Conservation (phyloP, 768 basidiomycete genomes). For the Mycena vulgaris region DNA sequence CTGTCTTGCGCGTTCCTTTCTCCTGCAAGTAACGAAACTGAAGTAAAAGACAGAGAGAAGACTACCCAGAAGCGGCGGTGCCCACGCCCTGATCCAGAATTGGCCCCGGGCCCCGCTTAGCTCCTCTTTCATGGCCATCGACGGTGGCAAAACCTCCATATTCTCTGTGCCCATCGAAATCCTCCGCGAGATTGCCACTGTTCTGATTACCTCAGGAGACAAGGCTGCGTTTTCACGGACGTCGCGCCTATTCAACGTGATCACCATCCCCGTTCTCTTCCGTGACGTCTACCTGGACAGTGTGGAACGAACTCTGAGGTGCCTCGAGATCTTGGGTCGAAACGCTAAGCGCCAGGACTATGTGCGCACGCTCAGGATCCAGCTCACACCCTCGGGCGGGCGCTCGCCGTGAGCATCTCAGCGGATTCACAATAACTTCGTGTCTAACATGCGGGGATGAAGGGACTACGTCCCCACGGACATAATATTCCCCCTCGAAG, state of each 20-base stretch:
- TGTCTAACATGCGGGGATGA: neutral
- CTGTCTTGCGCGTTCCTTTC: too few species aligned
- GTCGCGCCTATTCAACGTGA: conserved; percentile 1
- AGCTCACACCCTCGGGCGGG: neutral
- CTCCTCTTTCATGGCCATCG: conserved; percentile 10
- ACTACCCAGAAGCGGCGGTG: too few species aligned
- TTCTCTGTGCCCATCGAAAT: conserved; percentile 16
- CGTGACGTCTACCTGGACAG: neutral
- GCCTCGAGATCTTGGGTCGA: neutral
- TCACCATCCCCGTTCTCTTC: conserved; percentile 8
- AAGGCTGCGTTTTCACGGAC: neutral
- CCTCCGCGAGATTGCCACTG: conserved; percentile 8
- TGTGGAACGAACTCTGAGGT: conserved; percentile 2
- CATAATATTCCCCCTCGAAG: conserved; percentile 13
- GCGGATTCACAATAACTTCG: too few species aligned
- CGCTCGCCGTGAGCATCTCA: neutral
- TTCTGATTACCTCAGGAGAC: neutral
- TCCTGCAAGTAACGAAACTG: too few species aligned
- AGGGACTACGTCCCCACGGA: conserved; percentile 15
- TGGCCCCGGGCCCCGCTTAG: too few species aligned
- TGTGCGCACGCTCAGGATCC: conserved; percentile 19
- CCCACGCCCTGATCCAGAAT: too few species aligned
- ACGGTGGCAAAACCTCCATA: neutral
- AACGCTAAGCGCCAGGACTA: neutral
- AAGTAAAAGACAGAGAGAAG: too few species aligned